A percentile compares a stretch with the other conserved stretches of the same genome.
Evolutionary conservation across 257 asterid species (phyloP).

Genomic region (Forsythia viridissima): DNA sequence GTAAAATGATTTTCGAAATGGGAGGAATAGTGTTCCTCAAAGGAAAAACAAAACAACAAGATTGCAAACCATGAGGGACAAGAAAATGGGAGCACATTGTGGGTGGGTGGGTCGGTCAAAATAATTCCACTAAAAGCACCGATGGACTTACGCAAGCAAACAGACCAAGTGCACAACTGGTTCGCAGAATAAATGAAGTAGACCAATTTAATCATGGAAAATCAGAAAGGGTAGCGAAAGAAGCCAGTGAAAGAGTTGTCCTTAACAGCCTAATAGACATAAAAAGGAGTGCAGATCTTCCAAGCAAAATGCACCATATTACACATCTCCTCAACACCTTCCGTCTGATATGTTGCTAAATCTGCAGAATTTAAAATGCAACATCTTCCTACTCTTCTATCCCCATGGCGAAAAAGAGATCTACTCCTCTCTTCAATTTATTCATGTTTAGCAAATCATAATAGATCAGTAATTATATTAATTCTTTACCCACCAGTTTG

Average conservation of each 20-base stretch:
- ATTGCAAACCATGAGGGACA: neutral
- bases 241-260: neutral
- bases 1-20: neutral
- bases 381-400: neutral
- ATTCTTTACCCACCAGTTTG: neutral
- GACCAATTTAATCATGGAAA: neutral
- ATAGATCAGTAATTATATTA: neutral
- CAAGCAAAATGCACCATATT: neutral
- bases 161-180: neutral
- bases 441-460: neutral
- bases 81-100: neutral
- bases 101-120: neutral
- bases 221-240: neutral
- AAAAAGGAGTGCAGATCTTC: neutral
- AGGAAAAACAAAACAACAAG: neutral
- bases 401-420: neutral
- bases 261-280: neutral
- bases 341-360: neutral
- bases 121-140: neutral
- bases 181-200: neutral
- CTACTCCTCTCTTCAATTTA: neutral
- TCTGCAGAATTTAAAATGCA: neutral
- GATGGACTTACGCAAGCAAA: neutral
- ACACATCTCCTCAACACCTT: neutral
- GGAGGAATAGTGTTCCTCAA: neutral